Evolutionary conservation across 108 stramenopile species (phyloP).

Genomic region (Nitzschia putrida): DNA sequence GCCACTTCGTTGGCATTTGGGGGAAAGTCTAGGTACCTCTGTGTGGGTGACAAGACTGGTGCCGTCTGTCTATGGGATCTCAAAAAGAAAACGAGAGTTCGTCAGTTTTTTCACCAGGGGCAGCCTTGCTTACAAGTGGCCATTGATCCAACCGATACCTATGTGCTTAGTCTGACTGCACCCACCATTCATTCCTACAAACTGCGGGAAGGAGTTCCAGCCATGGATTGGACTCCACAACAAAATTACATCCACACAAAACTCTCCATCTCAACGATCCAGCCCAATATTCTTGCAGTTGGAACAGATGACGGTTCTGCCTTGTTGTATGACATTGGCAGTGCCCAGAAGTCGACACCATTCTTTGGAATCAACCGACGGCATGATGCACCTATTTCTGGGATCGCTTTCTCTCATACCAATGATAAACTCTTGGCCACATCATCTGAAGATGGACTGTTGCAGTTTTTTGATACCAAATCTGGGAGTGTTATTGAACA

Average conservation of each 20-base stretch:
- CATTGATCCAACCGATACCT: slow-evolving; percentile 50
- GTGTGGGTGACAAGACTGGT: slow-evolving; percentile 37
- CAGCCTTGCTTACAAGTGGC: slow-evolving; percentile 27
- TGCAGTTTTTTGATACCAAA: slow-evolving; percentile 33
- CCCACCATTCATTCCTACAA: slow-evolving; percentile 26
- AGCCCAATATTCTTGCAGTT: slow-evolving; percentile 29
- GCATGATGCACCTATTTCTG: slow-evolving; percentile 28
- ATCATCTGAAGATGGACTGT: slow-evolving; percentile 32
- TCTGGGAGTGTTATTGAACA: slow-evolving; percentile 24
- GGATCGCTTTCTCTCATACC: slow-evolving; percentile 38
- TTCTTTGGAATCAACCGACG: slow-evolving; percentile 16
- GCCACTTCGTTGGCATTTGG: slow-evolving; percentile 42
- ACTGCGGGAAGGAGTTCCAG: slow-evolving; percentile 28
- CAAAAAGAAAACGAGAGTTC: slow-evolving; percentile 41
- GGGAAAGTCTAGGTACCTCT: slow-evolving; percentile 46
- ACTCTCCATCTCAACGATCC: slow-evolving; percentile 15
- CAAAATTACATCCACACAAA: slow-evolving; percentile 12
- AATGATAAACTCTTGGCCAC: slow-evolving; percentile 30
- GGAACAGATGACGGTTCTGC: slow-evolving; percentile 40
- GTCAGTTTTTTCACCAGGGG: slow-evolving; percentile 32
- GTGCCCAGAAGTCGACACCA: slow-evolving; percentile 1
- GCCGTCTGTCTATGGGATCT: slow-evolving; percentile 50
- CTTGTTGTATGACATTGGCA: slow-evolving; percentile 30
- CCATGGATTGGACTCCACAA: slow-evolving; percentile 2
- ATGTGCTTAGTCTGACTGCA: slow-evolving; percentile 28